Base-by-base conservation (phyloP, 2,329 filamentous ascomycete genomes). In the Arachnomyces sp. region DNA sequence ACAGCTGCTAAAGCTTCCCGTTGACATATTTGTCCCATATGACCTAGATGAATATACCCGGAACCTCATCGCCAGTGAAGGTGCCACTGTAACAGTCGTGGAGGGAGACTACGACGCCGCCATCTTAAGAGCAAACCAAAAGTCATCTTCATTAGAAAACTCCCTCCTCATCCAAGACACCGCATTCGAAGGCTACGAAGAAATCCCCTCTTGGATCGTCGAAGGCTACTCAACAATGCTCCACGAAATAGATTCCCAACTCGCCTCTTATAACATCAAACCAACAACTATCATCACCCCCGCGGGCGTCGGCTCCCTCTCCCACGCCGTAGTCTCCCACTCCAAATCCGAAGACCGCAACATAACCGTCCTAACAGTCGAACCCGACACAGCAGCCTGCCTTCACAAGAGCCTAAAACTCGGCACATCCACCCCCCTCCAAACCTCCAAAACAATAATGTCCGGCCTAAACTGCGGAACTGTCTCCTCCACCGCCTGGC, bases 201-300 rank as follows among this genome's bases (percentile, higher is more conserved):
- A 77, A 30, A 73, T 87, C 4, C 82, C 84, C 0, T 34, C 75
- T 58, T 88, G 81, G 78, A 82, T 89, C 15, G 81, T 87, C 0
- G 78, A 90, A 44, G 85, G 85, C 0, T 92, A 90, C 51, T 70
- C 69, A 3, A 87, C 83, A 0, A 81, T 89, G 73, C 65, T 89
- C 45, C 57, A 61, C 2, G 85, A 92, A 53, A 66, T 77, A 0
- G 81, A 87, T 36, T 56, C 66, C 14, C 82, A 89, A 52, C 53
- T 81, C 7, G 54, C 67, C 0, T 59, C 61, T 0, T 48, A 64
- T 1, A 58, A 53, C 1, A 49, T 65, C 0, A 47, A 52, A 3
- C 45, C 60, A 3, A 65, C 71, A 4, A 61, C 76, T 7, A 70
- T 79, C 20, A 58, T 90, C 11, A 72, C 74, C 0, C 81, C 84